Percentiles rank a stretch among this genome's conserved stretches.
Conservation (phyloP, 1,139 yeast species). For the Hansenula anomala region DNA sequence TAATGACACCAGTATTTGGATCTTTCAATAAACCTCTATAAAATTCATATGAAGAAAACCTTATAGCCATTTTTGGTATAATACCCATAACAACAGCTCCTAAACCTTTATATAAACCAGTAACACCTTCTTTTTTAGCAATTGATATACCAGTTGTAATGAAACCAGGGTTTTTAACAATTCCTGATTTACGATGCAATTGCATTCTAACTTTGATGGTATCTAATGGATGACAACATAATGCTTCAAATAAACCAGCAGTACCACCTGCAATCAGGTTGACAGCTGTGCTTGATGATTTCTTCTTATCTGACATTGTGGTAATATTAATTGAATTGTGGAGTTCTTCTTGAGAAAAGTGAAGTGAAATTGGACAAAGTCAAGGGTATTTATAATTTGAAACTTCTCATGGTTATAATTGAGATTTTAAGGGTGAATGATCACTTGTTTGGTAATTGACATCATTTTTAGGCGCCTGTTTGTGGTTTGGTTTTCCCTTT, state of each 20-base stretch:
- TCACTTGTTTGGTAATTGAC: too few species aligned
- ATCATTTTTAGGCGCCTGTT: too few species aligned
- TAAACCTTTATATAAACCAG: slow-evolving; percentile 89
- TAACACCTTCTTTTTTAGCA: slow-evolving; percentile 73
- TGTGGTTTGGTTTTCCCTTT: too few species aligned
- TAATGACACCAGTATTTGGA: slow-evolving; percentile 52
- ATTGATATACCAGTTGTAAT: slow-evolving; percentile 75
- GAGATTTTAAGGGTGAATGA: too few species aligned
- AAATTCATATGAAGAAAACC: slow-evolving; percentile 91
- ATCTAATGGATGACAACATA: slow-evolving; percentile 92
- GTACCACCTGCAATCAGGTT: slow-evolving; percentile 95
- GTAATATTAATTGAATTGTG: neutral
- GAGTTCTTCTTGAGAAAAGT: too few species aligned
- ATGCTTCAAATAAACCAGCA: slow-evolving; percentile 94
- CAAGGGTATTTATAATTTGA: too few species aligned
- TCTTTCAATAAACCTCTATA: slow-evolving; percentile 69
- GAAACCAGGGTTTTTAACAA: slow-evolving; percentile 78
- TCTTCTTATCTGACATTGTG: slow-evolving; percentile 22
- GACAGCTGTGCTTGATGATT: slow-evolving; percentile 44
- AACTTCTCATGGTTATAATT: too few species aligned
- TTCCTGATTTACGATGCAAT: slow-evolving; percentile 58
- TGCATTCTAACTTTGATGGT: slow-evolving; percentile 98
- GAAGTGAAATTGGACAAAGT: too few species aligned
- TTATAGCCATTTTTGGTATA: slow-evolving; percentile 96
- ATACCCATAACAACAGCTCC: slow-evolving; percentile 98